Conservation (phyloP, 495 filamentous ascomycete genomes). For the Aspergillus asperescens region DNA sequence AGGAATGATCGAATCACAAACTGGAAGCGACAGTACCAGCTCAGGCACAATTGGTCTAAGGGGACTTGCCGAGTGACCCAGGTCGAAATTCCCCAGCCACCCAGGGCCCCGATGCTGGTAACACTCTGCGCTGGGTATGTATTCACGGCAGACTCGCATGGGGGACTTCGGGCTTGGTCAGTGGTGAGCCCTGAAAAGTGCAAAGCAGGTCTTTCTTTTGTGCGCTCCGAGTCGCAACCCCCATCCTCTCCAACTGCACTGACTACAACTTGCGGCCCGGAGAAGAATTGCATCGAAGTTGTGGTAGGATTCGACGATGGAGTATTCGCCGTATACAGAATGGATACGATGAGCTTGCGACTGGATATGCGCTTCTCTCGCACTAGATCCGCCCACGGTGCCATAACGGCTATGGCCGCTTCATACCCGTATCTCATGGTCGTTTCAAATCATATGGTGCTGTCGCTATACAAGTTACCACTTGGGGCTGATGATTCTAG, state of each 20-base stretch:
- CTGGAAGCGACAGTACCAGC: slow-evolving; percentile 89
- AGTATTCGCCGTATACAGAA: slow-evolving; percentile 61
- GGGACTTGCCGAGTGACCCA: slow-evolving; percentile 78
- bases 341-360: slow-evolving; percentile 39
- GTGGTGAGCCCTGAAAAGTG: slow-evolving; percentile 49
- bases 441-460: slow-evolving; percentile 62
- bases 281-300: slow-evolving; percentile 35
- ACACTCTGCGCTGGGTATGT: slow-evolving; percentile 69
- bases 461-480: slow-evolving; percentile 69
- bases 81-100: slow-evolving; percentile 57
- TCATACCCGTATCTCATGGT: slow-evolving; percentile 72
- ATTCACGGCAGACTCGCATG: slow-evolving; percentile 64
- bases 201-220: slow-evolving; percentile 25
- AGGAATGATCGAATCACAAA: slow-evolving; percentile 49
- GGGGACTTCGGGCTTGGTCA: slow-evolving; percentile 74
- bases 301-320: slow-evolving; percentile 75
- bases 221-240: slow-evolving; percentile 5
- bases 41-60: slow-evolving; percentile 86
- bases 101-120: slow-evolving; percentile 57
- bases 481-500: slow-evolving; percentile 2
- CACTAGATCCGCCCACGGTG: slow-evolving; percentile 50
- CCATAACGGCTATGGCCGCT: slow-evolving; percentile 70
- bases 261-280: slow-evolving; percentile 48
- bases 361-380: slow-evolving; percentile 52
- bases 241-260: slow-evolving; percentile 59